Evolutionary conservation across 495 filamentous ascomycete genomes (phyloP).

Genomic region (Penicillium turbatum): DNA sequence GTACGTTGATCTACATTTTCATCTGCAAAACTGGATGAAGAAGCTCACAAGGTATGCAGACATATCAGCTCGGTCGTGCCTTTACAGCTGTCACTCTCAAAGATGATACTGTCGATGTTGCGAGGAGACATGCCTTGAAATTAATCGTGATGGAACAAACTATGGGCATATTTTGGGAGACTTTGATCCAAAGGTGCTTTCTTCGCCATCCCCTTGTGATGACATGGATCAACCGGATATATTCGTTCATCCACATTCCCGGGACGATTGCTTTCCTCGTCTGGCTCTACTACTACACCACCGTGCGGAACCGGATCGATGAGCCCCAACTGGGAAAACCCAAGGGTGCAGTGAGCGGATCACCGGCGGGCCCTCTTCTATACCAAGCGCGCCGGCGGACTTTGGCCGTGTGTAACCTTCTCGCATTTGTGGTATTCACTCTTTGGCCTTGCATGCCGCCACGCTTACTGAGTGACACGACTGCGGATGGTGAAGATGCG

Average conservation of each 20-base stretch:
- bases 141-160: constrained; percentile 52
- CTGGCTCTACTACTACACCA: constrained; percentile 64
- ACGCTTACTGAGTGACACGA: constrained; percentile 56
- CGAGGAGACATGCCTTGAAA: constrained; percentile 54
- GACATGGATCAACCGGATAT: constrained; percentile 58
- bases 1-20: constrained; percentile 27
- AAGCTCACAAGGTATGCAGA: constrained; percentile 27
- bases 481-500: constrained; percentile 37
- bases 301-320: constrained; percentile 41
- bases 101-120: constrained; percentile 53
- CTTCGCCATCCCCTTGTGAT: constrained; percentile 40
- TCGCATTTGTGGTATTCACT: constrained; percentile 75
- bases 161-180: constrained; percentile 55
- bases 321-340: constrained; percentile 36
- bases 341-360: constrained; percentile 30
- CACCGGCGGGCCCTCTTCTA: constrained; percentile 46
- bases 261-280: constrained; percentile 69
- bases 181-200: constrained; percentile 52
- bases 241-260: constrained; percentile 80
- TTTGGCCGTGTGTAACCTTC: constrained; percentile 68
- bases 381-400: constrained; percentile 63
- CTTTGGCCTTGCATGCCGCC: constrained; percentile 81
- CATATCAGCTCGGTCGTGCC: constrained; percentile 60
- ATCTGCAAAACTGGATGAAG: neutral
- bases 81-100: constrained; percentile 57